These are phyloP conservation scores for Botrytis paeoniae DNA, from an alignment of 2,329 filamentous ascomycete genomes.

Conservation along the genomic window DNA sequence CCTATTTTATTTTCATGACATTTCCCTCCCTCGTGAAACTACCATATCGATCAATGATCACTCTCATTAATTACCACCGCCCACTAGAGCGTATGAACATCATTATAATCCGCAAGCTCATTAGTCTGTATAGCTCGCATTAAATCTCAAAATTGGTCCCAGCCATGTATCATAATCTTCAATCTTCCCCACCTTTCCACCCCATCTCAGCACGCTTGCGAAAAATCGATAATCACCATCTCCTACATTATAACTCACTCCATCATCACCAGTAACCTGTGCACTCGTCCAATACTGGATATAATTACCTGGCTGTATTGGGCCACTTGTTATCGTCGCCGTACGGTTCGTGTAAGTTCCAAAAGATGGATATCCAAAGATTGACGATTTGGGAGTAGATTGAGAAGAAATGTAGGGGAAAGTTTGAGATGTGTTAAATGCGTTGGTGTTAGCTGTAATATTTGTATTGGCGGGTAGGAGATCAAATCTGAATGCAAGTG, in stretches of 20 bases:
- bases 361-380: constrained; percentile 17
- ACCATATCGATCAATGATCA: neutral
- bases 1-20: neutral
- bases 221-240: constrained; percentile 20
- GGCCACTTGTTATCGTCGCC: neutral
- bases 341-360: constrained; percentile 14
- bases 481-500: constrained; percentile 15
- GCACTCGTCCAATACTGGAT: constrained; percentile 15
- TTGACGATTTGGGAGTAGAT: neutral
- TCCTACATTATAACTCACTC: constrained; percentile 2
- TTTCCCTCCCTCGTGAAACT: neutral
- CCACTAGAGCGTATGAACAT: neutral
- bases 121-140: neutral
- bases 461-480: constrained; percentile 18
- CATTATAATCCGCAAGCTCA: no score
- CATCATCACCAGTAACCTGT: neutral
- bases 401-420: constrained; percentile 2
- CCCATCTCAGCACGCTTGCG: constrained; percentile 19
- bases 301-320: constrained; percentile 12
- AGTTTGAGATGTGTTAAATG: neutral
- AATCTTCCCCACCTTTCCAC: neutral
- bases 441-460: constrained; percentile 6
- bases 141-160: constrained; percentile 19
- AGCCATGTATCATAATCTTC: constrained; percentile 19
- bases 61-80: fast-evolving